Evolutionary conservation across 441 rosid genomes (phyloP).

Genomic region (Eugenia klotzschiana): DNA sequence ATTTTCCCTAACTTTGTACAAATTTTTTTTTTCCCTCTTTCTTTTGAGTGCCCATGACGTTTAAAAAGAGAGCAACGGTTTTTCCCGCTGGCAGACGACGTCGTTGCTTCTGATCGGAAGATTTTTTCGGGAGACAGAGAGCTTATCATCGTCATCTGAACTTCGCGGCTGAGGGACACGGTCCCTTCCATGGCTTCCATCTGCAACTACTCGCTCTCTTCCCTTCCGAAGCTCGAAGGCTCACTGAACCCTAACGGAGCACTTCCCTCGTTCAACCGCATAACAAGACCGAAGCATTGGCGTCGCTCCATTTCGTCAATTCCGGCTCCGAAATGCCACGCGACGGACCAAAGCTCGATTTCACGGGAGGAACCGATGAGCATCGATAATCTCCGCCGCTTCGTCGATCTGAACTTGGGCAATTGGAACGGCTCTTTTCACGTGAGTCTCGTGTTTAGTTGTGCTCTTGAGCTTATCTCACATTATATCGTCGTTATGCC

Average conservation of each 20-base stretch:
- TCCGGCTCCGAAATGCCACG: conserved; percentile 9
- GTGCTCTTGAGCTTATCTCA: not conserved
- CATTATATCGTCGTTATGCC: not conserved
- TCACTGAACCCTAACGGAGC: not conserved
- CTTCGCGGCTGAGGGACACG: not conserved
- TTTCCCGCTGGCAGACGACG: not conserved
- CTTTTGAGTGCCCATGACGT: fast-evolving
- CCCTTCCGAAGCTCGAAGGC: not conserved
- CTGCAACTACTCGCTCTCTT: not conserved
- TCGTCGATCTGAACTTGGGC: conserved; percentile 52
- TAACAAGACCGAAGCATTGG: not conserved
- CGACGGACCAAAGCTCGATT: conserved; percentile 6
- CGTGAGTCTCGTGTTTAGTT: conserved; percentile 12
- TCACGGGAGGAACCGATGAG: conserved; percentile 34
- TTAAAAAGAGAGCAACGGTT: not conserved
- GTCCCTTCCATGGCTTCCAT: not conserved
- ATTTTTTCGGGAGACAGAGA: not conserved
- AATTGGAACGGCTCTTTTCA: conserved; percentile 80
- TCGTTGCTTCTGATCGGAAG: not conserved
- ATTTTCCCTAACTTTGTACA: too few relatives aligned
- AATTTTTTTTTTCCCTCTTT: too few relatives aligned
- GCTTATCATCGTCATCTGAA: not conserved
- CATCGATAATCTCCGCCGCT: conserved; percentile 55
- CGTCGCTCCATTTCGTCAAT: not conserved
- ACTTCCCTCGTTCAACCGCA: not conserved